These are phyloP conservation scores for Irpex sp. DNA, from an alignment of 1,284 basidiomycete species.

Conservation along the genomic window DNA sequence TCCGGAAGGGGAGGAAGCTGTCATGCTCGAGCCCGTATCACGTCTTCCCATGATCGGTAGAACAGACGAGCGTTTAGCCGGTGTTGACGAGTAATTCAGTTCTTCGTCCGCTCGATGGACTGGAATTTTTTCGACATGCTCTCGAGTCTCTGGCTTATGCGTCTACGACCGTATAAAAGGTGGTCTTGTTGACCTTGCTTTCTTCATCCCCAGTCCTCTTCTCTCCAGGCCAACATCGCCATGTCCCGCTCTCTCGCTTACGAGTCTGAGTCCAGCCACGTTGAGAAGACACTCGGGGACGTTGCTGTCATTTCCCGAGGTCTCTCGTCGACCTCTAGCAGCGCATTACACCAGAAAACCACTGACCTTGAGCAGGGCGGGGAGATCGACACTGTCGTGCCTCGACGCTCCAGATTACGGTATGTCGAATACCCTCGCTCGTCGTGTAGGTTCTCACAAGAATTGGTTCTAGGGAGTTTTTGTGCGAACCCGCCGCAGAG, in stretches of 20 bases:
- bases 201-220: not conserved
- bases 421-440: not conserved
- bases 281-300: not conserved
- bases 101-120: not conserved
- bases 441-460: not conserved
- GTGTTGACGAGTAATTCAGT: not conserved
- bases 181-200: not conserved
- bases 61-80: not conserved
- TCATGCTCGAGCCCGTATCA: not conserved
- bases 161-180: not conserved
- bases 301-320: not conserved
- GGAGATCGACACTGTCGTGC: not conserved
- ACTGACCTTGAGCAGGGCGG: not conserved
- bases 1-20: not conserved
- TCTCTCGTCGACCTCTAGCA: not conserved
- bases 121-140: not conserved
- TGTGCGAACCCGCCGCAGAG: conserved; percentile 66
- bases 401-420: not conserved
- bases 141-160: not conserved
- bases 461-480: not conserved
- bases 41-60: not conserved
- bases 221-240: not conserved
- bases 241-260: not conserved
- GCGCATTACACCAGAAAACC: not conserved
- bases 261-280: not conserved